Conservation (phyloP, 2,329 filamentous ascomycete species). For the Cladorrhinum sp. region DNA sequence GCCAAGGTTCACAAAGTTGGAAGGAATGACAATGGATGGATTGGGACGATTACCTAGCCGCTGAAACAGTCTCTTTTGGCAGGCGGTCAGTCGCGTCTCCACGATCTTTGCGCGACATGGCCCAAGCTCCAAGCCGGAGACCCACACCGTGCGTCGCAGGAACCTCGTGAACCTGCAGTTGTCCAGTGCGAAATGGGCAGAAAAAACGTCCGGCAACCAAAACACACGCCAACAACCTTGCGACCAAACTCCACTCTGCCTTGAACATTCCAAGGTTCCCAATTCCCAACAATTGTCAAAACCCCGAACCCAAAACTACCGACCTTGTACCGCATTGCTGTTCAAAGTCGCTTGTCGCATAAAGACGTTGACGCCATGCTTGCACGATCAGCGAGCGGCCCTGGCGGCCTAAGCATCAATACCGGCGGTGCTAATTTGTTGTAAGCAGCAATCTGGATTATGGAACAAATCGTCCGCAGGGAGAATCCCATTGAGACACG, state of each 20-base stretch:
- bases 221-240: conserved; percentile 7
- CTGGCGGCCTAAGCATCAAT: conserved; percentile 61
- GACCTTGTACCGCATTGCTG: neutral
- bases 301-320: neutral
- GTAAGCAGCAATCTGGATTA: conserved; percentile 36
- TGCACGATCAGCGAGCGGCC: conserved; percentile 55
- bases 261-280: conserved; percentile 9
- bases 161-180: neutral
- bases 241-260: conserved; percentile 2
- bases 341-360: conserved; percentile 8
- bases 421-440: conserved; percentile 58
- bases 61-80: conserved; percentile 9
- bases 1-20: conserved; percentile 3
- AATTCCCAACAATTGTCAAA: conserved; percentile 9
- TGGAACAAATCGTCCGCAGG: neutral
- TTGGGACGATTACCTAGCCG: conserved; percentile 8
- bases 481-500: conserved; percentile 9
- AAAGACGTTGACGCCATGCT: conserved; percentile 18
- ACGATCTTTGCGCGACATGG: conserved; percentile 10
- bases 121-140: conserved; percentile 11
- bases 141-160: neutral
- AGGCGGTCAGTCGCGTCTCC: conserved; percentile 25
- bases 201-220: conserved; percentile 17
- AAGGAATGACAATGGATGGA: neutral
- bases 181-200: conserved; percentile 12